Percentiles rank a stretch among this genome's conserved stretches.
phyloP scores from a whole-genome alignment of 2,329 filamentous ascomycete genomes.

The Macrophomina phaseolina region DNA sequence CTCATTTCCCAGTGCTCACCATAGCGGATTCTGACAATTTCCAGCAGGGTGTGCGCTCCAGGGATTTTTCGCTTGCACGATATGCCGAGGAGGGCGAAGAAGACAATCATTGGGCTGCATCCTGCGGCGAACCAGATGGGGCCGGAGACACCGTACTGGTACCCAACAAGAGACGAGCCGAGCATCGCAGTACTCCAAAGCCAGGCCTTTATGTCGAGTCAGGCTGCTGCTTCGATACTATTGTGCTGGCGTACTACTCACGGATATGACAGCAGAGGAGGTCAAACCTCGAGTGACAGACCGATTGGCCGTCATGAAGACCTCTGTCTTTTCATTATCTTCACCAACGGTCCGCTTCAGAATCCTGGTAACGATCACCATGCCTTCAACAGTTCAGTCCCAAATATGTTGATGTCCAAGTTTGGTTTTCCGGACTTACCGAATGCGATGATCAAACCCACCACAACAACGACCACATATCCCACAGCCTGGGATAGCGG shows the following conservation, averaged over 20 bases:
- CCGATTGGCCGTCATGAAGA: slow-evolving; percentile 63
- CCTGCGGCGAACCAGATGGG: slow-evolving; percentile 64
- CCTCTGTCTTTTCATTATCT: slow-evolving; percentile 60
- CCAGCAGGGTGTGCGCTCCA: slow-evolving; percentile 60
- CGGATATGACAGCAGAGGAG: slow-evolving; percentile 56
- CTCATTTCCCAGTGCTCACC: slow-evolving; percentile 37
- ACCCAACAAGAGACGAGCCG: slow-evolving; percentile 58
- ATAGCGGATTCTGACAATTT: slow-evolving; percentile 60
- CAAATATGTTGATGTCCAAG: background rate
- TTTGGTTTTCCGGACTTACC: slow-evolving; percentile 33
- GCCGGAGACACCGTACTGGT: slow-evolving; percentile 60
- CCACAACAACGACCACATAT: slow-evolving; percentile 50
- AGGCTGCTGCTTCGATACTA: background rate
- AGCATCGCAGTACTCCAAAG: slow-evolving; percentile 61
- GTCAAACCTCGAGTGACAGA: slow-evolving; percentile 58
- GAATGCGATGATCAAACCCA: slow-evolving; percentile 50
- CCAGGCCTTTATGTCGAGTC: slow-evolving; percentile 48
- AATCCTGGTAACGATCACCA: slow-evolving; percentile 55
- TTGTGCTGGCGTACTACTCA: background rate
- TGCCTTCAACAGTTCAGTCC: slow-evolving; percentile 36
- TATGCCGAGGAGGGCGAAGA: slow-evolving; percentile 60
- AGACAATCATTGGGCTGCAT: slow-evolving; percentile 49
- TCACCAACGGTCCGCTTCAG: slow-evolving; percentile 55
- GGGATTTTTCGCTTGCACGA: slow-evolving; percentile 60
- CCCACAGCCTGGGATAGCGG: slow-evolving; percentile 43